Base-by-base conservation (phyloP, 257 asterid species). In the Nicotiana attenuata region DNA sequence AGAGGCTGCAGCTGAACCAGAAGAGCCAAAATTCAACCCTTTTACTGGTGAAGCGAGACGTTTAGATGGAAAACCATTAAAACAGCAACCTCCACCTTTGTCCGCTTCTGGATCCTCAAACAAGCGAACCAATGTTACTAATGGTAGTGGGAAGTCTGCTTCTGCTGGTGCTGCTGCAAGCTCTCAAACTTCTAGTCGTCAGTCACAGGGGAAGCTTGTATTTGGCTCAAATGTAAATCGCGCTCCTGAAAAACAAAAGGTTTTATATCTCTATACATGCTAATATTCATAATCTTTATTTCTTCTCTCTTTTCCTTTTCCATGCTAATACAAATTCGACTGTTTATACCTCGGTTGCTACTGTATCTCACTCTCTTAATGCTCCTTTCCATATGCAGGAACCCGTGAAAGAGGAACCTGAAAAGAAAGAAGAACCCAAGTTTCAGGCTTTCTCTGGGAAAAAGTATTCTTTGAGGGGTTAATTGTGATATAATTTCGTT, bases 201-300 rank as follows among this genome's bases (percentile, higher is more conserved):
- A 95, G 80, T 86, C 97, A 65, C 98, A 91, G 73, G 99, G 99
- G 53, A 96, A 96, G 89, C 98, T 96, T 6, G 98, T 96, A 17
- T 96, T 96, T 56, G 98, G 98, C 76, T 89, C 98, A 26, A 94
- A 92, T 82, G 83, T 85, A 50, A 90, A 81, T 80, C 97, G 91
- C 11, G 15, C 89, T 15, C 86, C 80, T 4, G 97, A 88, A 38
- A 61, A 91, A n/a, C 86, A 83, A 19, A 92, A 94, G 96, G 98
- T 94, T 77, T 55, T 20, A 5, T 73, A 1, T 47, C 47, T 26
- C 80, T 3, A 17, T n/a, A 13, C 22, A 2, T 50, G 41, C 28
- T 41, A 76, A 65, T 33, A 5, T 10, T 15, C 41, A 20, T 65
- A 9, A n/a, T n/a, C 20, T 15, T 16, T 16, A 10, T 47, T 61